These are phyloP conservation scores for Ustilago esculenta DNA, from an alignment of 1,284 basidiomycete species.

Conservation along the genomic window DNA sequence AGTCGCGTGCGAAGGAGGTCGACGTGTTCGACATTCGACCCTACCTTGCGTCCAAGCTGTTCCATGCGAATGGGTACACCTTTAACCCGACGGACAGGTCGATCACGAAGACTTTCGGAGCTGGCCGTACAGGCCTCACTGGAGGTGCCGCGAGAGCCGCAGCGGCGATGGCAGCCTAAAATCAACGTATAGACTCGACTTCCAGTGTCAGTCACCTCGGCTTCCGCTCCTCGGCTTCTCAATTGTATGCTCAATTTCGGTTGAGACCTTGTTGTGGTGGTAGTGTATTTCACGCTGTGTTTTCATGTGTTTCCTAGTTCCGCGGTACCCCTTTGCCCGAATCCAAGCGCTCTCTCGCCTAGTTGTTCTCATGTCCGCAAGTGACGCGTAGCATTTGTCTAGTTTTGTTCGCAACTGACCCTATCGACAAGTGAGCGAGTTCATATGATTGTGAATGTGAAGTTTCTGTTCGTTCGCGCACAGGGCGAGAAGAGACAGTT, in stretches of 20 bases:
- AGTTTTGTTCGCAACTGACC: no score
- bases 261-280: conserved; percentile 2
- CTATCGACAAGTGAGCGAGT: no score
- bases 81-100: conserved; percentile 54
- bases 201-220: not conserved
- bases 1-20: conserved; percentile 81
- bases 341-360: no score
- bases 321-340: no score
- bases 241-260: not conserved
- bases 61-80: conserved; percentile 87
- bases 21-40: conserved; percentile 90
- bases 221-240: no score
- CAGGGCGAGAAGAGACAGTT: no score
- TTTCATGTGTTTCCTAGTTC: conserved; percentile 4
- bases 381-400: no score
- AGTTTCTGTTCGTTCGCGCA: not conserved
- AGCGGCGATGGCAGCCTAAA: conserved; percentile 32
- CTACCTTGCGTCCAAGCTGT: conserved; percentile 86
- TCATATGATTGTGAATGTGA: no score
- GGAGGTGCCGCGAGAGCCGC: conserved; percentile 14
- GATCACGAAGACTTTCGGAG: conserved; percentile 62
- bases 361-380: no score
- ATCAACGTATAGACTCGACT: no score
- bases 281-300: conserved; percentile 1
- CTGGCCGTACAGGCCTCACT: conserved; percentile 11